Evolutionary conservation across 2,329 filamentous ascomycete species (phyloP).

Genomic region (Colletotrichum melonis): DNA sequence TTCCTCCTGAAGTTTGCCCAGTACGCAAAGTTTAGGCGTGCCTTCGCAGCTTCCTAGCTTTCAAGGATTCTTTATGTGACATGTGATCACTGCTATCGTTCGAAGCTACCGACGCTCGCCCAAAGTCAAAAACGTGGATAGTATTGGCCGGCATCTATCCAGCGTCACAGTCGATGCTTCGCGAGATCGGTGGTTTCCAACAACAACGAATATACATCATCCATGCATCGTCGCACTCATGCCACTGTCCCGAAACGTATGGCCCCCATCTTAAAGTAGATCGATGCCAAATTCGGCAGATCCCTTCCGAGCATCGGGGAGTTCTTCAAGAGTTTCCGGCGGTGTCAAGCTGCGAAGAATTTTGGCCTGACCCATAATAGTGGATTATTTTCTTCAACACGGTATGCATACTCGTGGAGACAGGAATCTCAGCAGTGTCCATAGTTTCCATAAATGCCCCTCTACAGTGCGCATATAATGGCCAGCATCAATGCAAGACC

Average conservation of each 20-base stretch:
- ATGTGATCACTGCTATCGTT: neutral
- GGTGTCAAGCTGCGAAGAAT: constrained; percentile 5
- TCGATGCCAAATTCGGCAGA: constrained; percentile 18
- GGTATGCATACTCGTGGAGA: neutral
- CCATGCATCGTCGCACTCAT: constrained; percentile 8
- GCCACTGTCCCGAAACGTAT: constrained; percentile 23
- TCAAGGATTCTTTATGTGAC: neutral
- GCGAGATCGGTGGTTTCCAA: neutral
- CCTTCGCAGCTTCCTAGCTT: neutral
- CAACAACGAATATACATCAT: neutral
- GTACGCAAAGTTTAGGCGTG: neutral
- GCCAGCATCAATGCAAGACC: neutral
- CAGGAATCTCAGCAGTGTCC: neutral
- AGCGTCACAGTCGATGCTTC: neutral
- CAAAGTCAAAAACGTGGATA: neutral
- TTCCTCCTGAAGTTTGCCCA: neutral
- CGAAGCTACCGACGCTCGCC: neutral
- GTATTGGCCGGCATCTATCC: neutral
- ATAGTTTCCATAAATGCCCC: neutral
- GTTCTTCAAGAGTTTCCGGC: constrained; percentile 1
- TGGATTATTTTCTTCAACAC: constrained; percentile 3
- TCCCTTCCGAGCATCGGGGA: constrained; percentile 1
- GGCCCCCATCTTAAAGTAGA: neutral
- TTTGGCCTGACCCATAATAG: constrained; percentile 5
- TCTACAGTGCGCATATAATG: neutral